Evolutionary conservation across 768 basidiomycete species (phyloP).

Genomic region (Hericium rajendrae): DNA sequence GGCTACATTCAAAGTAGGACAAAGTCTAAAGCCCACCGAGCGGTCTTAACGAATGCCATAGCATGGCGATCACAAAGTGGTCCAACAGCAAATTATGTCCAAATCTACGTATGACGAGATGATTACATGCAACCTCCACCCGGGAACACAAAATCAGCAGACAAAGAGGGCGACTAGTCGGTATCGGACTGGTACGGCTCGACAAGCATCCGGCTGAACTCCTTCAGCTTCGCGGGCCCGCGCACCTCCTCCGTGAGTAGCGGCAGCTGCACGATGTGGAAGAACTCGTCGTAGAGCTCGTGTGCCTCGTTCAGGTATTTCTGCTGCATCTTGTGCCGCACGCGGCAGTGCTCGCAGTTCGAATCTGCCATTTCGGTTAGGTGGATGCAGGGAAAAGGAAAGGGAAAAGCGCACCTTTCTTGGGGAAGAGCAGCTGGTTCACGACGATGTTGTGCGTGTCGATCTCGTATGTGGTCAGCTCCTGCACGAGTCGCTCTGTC

Average conservation of each 20-base stretch:
- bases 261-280: slow-evolving; percentile 92
- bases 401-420: slow-evolving; percentile 27
- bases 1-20: too few species aligned
- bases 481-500: slow-evolving; percentile 96
- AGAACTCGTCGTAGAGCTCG: slow-evolving; percentile 96
- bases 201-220: slow-evolving; percentile 89
- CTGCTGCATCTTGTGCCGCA: slow-evolving; percentile 96
- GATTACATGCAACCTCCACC: too few species aligned
- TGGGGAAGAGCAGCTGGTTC: slow-evolving; percentile 94
- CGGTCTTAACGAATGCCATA: too few species aligned
- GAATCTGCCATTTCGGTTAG: slow-evolving; percentile 44
- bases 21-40: too few species aligned
- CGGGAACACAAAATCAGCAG: too few species aligned
- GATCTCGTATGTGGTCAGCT: slow-evolving; percentile 88
- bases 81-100: too few species aligned
- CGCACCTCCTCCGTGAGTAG: slow-evolving; percentile 94
- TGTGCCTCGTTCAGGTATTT: slow-evolving; percentile 95
- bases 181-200: slow-evolving; percentile 55
- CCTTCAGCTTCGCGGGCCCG: slow-evolving; percentile 86
- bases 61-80: too few species aligned
- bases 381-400: not conserved
- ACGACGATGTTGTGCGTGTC: slow-evolving; percentile 99
- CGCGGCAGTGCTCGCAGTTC: slow-evolving; percentile 91
- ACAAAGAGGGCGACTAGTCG: not conserved
- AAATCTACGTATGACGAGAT: too few species aligned